Conservation (phyloP, 148 eudicot genomes). For the Heliosperma pusillum region DNA sequence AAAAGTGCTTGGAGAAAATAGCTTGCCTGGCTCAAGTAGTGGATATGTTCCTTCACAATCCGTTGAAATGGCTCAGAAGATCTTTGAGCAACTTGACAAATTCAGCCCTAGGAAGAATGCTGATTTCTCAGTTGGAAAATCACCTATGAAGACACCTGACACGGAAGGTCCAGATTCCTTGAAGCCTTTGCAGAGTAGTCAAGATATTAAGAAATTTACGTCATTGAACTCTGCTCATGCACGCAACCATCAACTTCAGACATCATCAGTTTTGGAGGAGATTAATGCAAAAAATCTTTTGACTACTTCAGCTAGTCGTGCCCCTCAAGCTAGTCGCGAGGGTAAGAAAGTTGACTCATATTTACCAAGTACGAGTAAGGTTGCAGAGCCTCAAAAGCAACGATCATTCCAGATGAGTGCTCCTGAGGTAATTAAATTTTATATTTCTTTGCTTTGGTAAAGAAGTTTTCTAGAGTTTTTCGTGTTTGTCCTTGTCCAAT, state of each 20-base stretch:
- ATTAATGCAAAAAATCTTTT: slow-evolving; percentile 15
- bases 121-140: slow-evolving; percentile 29
- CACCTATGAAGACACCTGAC: slow-evolving; percentile 41
- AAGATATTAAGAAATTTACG: slow-evolving; percentile 22
- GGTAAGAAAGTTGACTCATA: slow-evolving; percentile 25
- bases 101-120: slow-evolving; percentile 54
- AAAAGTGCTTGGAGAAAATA: slow-evolving; percentile 30
- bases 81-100: slow-evolving; percentile 71
- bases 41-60: slow-evolving; percentile 68
- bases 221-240: slow-evolving; percentile 24
- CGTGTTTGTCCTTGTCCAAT: not conserved
- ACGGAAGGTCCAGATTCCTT: slow-evolving; percentile 39
- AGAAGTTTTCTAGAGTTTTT: not conserved
- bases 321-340: slow-evolving; percentile 24
- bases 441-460: not conserved
- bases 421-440: slow-evolving; percentile 48
- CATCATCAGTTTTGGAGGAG: slow-evolving; percentile 30
- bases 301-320: slow-evolving; percentile 18
- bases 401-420: slow-evolving; percentile 82
- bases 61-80: slow-evolving; percentile 63
- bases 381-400: slow-evolving; percentile 42
- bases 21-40: slow-evolving; percentile 38
- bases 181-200: slow-evolving; percentile 36
- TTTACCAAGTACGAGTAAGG: slow-evolving; percentile 19
- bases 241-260: slow-evolving; percentile 26